These are phyloP conservation scores for Rhizopus delemar DNA, from an alignment of 371 early-diverging fungal genomes.

Conservation along the genomic window DNA sequence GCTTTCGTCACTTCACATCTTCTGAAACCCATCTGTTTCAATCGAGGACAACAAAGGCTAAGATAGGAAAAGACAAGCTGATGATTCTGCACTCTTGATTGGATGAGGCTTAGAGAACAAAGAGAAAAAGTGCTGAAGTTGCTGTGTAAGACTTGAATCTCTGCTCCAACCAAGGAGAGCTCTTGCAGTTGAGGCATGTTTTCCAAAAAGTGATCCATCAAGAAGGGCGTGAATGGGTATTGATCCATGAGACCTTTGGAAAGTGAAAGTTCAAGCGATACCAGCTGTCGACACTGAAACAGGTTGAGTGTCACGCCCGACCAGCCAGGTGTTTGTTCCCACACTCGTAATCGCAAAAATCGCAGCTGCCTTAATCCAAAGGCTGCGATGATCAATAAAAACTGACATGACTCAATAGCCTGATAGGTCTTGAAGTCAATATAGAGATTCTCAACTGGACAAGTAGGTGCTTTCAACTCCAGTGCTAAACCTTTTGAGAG, in stretches of 20 bases:
- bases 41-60: constrained; percentile 10
- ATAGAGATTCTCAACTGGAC: constrained; percentile 13
- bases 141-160: constrained; percentile 16
- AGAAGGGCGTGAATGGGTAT: constrained; percentile 22
- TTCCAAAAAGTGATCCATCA: constrained; percentile 15
- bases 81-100: constrained; percentile 14
- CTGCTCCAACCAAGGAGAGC: constrained; percentile 13
- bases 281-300: constrained; percentile 17
- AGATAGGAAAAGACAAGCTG: constrained; percentile 12
- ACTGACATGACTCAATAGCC: constrained; percentile 25
- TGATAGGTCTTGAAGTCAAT: constrained; percentile 18
- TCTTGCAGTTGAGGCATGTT: constrained; percentile 14
- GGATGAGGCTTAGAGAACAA: constrained; percentile 3
- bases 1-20: constrained; percentile 10
- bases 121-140: constrained; percentile 2
- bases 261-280: constrained; percentile 14
- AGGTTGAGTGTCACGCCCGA: constrained; percentile 13
- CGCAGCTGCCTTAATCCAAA: constrained; percentile 9
- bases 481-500: constrained; percentile 10
- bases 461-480: constrained; percentile 4
- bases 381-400: constrained; percentile 10
- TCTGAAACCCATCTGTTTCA: neutral
- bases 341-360: constrained; percentile 14
- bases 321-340: constrained; percentile 25
- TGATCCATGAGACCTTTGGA: constrained; percentile 17